phyloP scores from a whole-genome alignment of 257 asterid species.

The Fraxinus americana region DNA sequence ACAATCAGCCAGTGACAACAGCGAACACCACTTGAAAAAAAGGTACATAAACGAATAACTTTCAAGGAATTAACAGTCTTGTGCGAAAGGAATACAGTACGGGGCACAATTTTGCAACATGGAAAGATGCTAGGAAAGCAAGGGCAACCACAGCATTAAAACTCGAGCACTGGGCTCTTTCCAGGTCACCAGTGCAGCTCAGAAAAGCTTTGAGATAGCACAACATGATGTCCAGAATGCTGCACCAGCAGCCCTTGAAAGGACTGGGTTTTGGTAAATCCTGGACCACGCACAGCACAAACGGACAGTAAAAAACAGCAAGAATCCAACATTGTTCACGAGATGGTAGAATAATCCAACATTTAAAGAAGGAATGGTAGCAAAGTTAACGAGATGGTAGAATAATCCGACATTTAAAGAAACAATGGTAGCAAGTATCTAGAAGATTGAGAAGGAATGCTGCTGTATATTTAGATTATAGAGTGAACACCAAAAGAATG shows the following conservation, averaged over 20 bases:
- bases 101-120: slow-evolving; percentile 27
- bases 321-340: neutral
- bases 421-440: neutral
- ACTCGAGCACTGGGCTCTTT: slow-evolving; percentile 16
- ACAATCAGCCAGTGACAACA: neutral
- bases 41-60: neutral
- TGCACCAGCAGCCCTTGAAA: slow-evolving; percentile 77
- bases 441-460: neutral
- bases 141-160: slow-evolving; percentile 18
- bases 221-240: slow-evolving; percentile 94
- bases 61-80: neutral
- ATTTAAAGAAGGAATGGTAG: neutral
- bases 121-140: slow-evolving; percentile 15
- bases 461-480: neutral
- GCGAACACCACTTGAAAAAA: neutral
- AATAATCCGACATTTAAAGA: neutral
- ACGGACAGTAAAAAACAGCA: slow-evolving; percentile 7
- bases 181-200: slow-evolving; percentile 29
- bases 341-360: slow-evolving; percentile 13
- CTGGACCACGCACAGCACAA: slow-evolving; percentile 40
- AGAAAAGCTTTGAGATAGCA: slow-evolving; percentile 86
- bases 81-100: neutral
- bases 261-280: slow-evolving; percentile 92
- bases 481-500: neutral
- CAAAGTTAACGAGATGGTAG: neutral